phyloP scores from a whole-genome alignment of 176 grass and related monocot species.

The Canna indica region DNA sequence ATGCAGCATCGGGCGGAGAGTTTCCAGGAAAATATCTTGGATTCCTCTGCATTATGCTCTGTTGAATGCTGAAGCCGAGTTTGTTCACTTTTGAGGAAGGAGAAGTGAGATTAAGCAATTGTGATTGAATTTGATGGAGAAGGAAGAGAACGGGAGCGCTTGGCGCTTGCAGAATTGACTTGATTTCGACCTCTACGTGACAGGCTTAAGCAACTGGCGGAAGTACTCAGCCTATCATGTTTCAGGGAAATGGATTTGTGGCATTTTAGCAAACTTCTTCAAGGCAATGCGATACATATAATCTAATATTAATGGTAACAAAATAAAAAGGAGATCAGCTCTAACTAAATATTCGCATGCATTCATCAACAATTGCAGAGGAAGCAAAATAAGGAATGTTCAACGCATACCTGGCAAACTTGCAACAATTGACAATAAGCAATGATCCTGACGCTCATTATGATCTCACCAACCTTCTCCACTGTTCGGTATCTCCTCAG shows the following conservation, averaged over 20 bases:
- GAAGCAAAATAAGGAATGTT: too few relatives aligned
- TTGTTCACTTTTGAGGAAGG: too few relatives aligned
- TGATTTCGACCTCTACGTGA: conserved; percentile 46
- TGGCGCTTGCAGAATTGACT: not conserved
- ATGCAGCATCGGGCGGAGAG: conserved; percentile 27
- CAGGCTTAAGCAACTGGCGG: conserved; percentile 83
- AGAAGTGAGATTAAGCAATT: not conserved
- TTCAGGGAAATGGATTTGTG: conserved; percentile 4
- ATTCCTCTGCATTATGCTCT: conserved; percentile 40
- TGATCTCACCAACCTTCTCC: conserved; percentile 10
- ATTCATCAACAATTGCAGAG: too few relatives aligned
- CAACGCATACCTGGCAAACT: conserved; percentile 65
- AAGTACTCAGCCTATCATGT: conserved; percentile 72
- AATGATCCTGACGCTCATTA: conserved; percentile 41
- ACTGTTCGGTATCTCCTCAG: conserved; percentile 22
- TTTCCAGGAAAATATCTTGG: conserved; percentile 43
- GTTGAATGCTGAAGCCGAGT: too few relatives aligned
- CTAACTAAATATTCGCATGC: too few relatives aligned
- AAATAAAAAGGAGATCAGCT: too few relatives aligned
- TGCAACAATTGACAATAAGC: conserved; percentile 41
- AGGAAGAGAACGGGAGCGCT: not conserved
- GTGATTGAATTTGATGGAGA: not conserved
- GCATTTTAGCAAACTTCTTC: not conserved
- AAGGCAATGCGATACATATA: not conserved
- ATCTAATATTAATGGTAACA: too few relatives aligned